Evolutionary conservation across 1,284 basidiomycete genomes (phyloP), one percentile per base, ranked within the genome.

Genomic region (Ceratorhiza oryzae-sativae): DNA sequence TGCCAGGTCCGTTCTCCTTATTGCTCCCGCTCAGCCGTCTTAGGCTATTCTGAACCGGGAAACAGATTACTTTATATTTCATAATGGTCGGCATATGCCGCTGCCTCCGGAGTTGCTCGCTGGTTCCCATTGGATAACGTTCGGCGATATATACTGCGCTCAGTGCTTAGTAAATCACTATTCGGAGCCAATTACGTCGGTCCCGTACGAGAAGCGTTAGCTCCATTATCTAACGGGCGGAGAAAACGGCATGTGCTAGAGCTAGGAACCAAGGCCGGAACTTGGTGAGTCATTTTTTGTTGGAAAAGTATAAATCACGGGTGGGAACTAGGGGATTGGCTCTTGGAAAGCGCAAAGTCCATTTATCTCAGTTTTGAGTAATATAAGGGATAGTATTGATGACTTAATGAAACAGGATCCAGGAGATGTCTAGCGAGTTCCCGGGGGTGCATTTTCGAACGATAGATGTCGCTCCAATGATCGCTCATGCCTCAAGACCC

Each of bases 341-440:
- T n/a, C n/a, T n/a, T n/a, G n/a, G n/a, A n/a, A n/a, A n/a, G n/a
- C n/a, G n/a, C n/a, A n/a, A n/a, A n/a, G n/a, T n/a, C n/a, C n/a
- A n/a, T n/a, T n/a, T n/a, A n/a, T n/a, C n/a, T n/a, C n/a, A n/a
- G n/a, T n/a, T n/a, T n/a, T n/a, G n/a, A n/a, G n/a, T n/a, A n/a
- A 39, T 39, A 39, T 13, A 13, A 39, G 36, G 36, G 36, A 6
- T 39, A 13, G 36, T 13, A 39, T 13, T 39, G 13, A 39, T 13
- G 13, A 39, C 36, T 6, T 39, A 6, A 13, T 39, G 13, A 6
- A 13, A 39, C 36, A 56, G 53, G 53, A 32, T 56, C 30, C 53
- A 56, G 30, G 53, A 30, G 30, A 56, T 56, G 53, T n/a, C 53
- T 18, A 56, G 8, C 10, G 53, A 56, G 53, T 56, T 56, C n/a